phyloP scores from a whole-genome alignment of 148 eudicot species.

The Rhododendron vialii region DNA sequence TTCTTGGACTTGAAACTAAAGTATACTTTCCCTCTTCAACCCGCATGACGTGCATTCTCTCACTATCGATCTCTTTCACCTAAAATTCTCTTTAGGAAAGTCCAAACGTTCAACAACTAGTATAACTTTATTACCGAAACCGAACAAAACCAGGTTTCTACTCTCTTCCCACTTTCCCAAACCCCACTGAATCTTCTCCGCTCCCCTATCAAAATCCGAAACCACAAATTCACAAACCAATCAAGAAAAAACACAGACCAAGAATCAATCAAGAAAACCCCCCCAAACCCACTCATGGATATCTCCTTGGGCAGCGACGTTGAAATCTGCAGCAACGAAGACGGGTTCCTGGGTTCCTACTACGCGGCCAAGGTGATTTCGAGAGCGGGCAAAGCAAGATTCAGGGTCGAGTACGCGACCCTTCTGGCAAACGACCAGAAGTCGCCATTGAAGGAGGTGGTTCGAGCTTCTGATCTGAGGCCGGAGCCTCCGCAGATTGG shows the following conservation, averaged over 20 bases:
- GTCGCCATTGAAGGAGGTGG: conserved; percentile 4
- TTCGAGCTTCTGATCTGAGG: conserved; percentile 4
- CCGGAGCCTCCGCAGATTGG: conserved; percentile 14
- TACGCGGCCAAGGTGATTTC: conserved; percentile 3
- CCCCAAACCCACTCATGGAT: background rate
- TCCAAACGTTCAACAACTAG: too few relatives aligned
- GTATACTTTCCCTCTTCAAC: too few relatives aligned
- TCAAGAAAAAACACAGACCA: background rate
- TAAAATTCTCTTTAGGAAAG: too few relatives aligned
- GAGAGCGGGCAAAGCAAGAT: background rate
- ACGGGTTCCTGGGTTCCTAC: conserved; percentile 23
- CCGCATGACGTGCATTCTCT: too few relatives aligned
- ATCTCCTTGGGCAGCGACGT: conserved; percentile 7
- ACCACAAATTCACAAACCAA: too few relatives aligned
- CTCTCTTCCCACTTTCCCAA: too few relatives aligned
- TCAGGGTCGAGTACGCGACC: conserved; percentile 8
- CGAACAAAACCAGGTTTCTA: too few relatives aligned
- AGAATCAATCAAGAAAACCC: background rate
- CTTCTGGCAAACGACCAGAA: conserved; percentile 9
- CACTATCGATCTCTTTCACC: background rate
- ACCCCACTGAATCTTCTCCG: too few relatives aligned
- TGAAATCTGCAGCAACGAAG: conserved; percentile 21
- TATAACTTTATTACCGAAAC: too few relatives aligned
- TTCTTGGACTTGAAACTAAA: too few relatives aligned
- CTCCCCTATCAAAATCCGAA: too few relatives aligned